These are phyloP conservation scores for Hymenoscyphus occultus DNA, from an alignment of 2,329 filamentous ascomycete genomes.

Conservation along the genomic window DNA sequence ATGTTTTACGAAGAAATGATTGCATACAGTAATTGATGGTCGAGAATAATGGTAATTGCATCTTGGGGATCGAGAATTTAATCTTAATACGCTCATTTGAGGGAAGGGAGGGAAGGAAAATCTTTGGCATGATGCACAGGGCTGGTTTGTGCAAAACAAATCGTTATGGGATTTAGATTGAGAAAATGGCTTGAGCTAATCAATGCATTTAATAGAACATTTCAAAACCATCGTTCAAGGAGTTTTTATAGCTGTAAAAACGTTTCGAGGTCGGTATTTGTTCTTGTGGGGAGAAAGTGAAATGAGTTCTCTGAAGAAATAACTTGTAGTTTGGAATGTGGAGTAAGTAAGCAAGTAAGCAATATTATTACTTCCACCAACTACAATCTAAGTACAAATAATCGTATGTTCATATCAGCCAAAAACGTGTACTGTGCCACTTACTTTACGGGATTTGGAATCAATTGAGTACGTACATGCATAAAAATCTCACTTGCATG, in stretches of 20 bases:
- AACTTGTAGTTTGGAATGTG: no score
- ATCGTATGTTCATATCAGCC: no score
- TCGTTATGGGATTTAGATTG: not conserved
- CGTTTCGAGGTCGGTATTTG: not conserved
- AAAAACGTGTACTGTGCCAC: no score
- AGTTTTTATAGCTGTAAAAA: not conserved
- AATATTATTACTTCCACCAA: no score
- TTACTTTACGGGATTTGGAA: no score
- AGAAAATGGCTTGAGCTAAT: not conserved
- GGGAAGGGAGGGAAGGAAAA: not conserved
- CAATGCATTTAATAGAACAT: not conserved
- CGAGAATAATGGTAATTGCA: not conserved
- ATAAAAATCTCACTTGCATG: no score
- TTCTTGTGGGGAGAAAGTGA: no score
- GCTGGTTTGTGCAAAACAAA: not conserved
- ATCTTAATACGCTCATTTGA: constrained; percentile 1
- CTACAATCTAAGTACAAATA: no score
- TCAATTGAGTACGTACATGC: no score
- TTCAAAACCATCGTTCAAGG: not conserved
- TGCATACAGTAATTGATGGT: not conserved
- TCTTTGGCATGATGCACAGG: not conserved
- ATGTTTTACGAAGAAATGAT: not conserved
- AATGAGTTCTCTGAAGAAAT: no score
- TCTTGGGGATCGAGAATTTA: not conserved
- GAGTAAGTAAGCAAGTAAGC: no score